Evolutionary conservation across 768 basidiomycete genomes (phyloP), one percentile per base, ranked within the genome.

Genomic region (Panus rudis): DNA sequence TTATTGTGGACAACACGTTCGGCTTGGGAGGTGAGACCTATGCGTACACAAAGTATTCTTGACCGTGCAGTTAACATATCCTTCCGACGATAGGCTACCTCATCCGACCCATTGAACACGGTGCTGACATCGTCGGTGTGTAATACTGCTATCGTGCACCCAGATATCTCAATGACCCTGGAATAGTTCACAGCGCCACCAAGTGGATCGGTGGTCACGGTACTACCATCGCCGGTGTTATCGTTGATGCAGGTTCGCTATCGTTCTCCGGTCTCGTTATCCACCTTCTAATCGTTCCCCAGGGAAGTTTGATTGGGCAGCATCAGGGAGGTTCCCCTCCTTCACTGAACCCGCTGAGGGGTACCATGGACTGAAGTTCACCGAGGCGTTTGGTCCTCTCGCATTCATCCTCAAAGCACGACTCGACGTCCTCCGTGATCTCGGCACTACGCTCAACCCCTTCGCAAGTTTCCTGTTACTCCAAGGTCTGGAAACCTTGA

Each of bases 151-250:
- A 22, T 23, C n/a, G 11, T 16, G 22, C 25, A 22, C 21, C 11
- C 16, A 21, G 17, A 40, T 37, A 46, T 39, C 26, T 39, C 6
- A 46, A 5, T n/a, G n/a, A n/a, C 6, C 19, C 20, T 28, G 8
- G 20, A 44, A 3, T 43, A 72, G 80, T 87, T 14, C 80, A 88
- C 58, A 83, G 79, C 39, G 83, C 83, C 1, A 88, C 87, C 1
- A 89, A 91, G 54, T 91, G 87, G 88, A 87, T 89, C 25, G 80
- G 82, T 11, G 81, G 83, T 0, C 84, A 87, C 47, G 86, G 88
- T 23, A 88, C 80, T 0, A 84, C 82, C 19, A 84, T 91, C 37
- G 85, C 71, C 4, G 88, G 87, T 31, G 76, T 87, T 22, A 65
- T 91, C 45, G 61, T 90, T 37, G 85, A 88, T 58, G 72, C 75